These are phyloP conservation scores for Gossypium lobatum DNA, from an alignment of 441 rosid genomes.

Conservation along the genomic window DNA sequence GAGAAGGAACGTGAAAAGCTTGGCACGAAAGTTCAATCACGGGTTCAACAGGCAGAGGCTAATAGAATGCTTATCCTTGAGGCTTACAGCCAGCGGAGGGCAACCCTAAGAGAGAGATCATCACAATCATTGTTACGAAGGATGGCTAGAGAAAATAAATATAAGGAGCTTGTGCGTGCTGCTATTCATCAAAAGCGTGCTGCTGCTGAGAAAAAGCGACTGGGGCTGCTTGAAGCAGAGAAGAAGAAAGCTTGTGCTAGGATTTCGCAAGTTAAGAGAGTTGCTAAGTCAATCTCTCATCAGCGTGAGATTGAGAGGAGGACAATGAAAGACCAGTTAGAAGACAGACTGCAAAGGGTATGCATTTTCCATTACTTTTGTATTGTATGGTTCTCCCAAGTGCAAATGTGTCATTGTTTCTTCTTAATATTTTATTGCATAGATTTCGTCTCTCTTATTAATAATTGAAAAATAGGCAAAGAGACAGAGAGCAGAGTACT, in stretches of 20 bases:
- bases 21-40: slow-evolving; percentile 69
- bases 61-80: slow-evolving; percentile 85
- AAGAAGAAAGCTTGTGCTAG: slow-evolving; percentile 81
- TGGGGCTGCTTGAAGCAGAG: slow-evolving; percentile 84
- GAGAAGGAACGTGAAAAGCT: slow-evolving; percentile 82
- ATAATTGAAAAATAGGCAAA: slow-evolving; percentile 51
- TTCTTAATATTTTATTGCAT: not conserved
- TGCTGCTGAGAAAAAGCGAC: slow-evolving; percentile 91
- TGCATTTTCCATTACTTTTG: slow-evolving; percentile 13
- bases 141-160: slow-evolving; percentile 81
- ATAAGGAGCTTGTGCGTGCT: slow-evolving; percentile 77
- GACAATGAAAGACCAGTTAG: slow-evolving; percentile 73
- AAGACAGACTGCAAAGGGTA: slow-evolving; percentile 85
- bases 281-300: slow-evolving; percentile 63
- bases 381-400: not conserved
- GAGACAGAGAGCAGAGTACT: slow-evolving; percentile 82
- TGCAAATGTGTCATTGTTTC: not conserved
- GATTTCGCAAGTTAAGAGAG: slow-evolving; percentile 59
- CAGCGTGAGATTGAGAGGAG: slow-evolving; percentile 92
- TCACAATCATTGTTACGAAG: slow-evolving; percentile 74
- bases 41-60: slow-evolving; percentile 83
- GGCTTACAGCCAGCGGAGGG: slow-evolving; percentile 73
- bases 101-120: slow-evolving; percentile 71
- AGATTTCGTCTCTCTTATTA: slow-evolving; percentile 10
- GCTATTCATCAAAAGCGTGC: slow-evolving; percentile 84